Base-by-base conservation (phyloP, 495 filamentous ascomycete species). In the Penicillium arizonense region DNA sequence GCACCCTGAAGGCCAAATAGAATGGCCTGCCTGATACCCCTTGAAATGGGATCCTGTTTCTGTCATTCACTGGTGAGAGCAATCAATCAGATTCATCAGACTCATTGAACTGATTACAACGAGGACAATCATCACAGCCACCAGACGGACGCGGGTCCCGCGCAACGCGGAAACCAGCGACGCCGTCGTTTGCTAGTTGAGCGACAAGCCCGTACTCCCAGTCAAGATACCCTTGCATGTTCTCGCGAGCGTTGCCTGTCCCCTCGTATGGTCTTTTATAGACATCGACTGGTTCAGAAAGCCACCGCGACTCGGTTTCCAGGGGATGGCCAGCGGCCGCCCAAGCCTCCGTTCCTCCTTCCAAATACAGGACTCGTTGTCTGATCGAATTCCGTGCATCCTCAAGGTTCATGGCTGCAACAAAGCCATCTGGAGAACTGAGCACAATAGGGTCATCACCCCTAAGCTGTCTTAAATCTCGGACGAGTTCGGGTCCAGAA, bases 321-420 rank as follows among this genome's bases (percentile, higher is more conserved):
- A 65, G 48, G 1, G 60, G 11, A 45, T 54, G 10, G 1, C 55
- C 60, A 14, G 56, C 44, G 26, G 44, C 54, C n/a, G 53, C 38
- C 63, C 63, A 65, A 1, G 60, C 59, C 14, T 41, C 38, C 20
- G 63, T 65, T 13, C 63, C 63, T 11, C 63, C 63, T 1, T 28
- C 35, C 11, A 65, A 20, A 43, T 61, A 63, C 0, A 58, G 13
- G 0, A 65, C 21, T 13, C 56, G 26, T 37, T 54, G 56, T 6
- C 54, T 47, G 4, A 49, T 5, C 13, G 35, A 11, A 6, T 45
- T 23, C 0, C 44, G 53, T 14, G 36, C 56, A 18, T 50, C 21
- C 2, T 61, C 44, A 12, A 78, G 50, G 42, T 75, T 74, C 28
- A 73, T 58, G 5, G 70, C 77, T 2, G 70, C 62, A 20, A 75